Percentiles rank a stretch among this genome's conserved stretches.
Evolutionary conservation across 2,329 filamentous ascomycete genomes (phyloP).

Genomic region (Fusarium siculi): DNA sequence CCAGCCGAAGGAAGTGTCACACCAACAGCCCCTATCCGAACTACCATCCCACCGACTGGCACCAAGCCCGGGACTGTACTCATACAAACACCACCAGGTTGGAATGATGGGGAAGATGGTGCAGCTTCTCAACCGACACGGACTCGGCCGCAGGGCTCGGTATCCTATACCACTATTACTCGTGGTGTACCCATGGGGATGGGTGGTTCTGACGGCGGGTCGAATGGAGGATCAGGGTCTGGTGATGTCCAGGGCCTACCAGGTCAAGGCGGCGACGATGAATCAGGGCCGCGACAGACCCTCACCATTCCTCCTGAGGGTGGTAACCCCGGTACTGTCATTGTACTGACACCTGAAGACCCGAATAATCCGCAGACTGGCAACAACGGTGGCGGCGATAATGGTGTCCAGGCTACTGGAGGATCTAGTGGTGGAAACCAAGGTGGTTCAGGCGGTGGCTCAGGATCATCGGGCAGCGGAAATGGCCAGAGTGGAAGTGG

Average conservation of each 20-base stretch:
- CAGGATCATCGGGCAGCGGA: background rate
- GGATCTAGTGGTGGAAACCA: background rate
- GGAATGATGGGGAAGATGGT: background rate
- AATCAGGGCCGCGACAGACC: conserved; percentile 1
- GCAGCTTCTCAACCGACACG: background rate
- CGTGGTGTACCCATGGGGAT: background rate
- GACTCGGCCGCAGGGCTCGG: background rate
- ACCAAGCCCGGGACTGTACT: conserved; percentile 36
- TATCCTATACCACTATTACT: conserved; percentile 25
- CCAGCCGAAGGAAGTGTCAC: conserved; percentile 15
- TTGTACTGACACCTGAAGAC: conserved; percentile 5
- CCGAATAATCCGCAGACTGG: background rate
- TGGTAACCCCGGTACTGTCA: conserved; percentile 17
- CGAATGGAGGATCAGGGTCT: background rate
- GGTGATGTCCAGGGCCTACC: background rate
- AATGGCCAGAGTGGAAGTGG: background rate
- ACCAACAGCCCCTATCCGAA: conserved; percentile 25
- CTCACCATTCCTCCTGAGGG: conserved; percentile 22
- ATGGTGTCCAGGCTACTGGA: background rate
- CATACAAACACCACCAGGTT: conserved; percentile 30
- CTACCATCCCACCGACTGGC: conserved; percentile 31
- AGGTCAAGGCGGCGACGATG: background rate
- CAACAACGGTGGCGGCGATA: background rate
- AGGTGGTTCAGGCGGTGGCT: background rate
- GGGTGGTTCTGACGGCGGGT: background rate